phyloP scores from a whole-genome alignment of 2,329 filamentous ascomycete species.

The Aspergillus hortae region DNA sequence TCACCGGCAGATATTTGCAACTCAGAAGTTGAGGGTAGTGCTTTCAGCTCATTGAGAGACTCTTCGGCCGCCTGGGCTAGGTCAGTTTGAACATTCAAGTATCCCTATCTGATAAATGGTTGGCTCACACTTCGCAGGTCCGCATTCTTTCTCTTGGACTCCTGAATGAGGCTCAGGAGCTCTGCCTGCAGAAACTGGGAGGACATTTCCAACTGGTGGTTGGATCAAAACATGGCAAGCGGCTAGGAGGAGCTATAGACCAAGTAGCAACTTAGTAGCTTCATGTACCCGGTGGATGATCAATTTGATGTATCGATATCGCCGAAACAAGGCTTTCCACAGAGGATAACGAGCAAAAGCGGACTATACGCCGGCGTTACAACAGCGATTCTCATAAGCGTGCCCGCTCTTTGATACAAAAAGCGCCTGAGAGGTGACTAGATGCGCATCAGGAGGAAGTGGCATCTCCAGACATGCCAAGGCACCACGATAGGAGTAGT shows the following conservation, averaged over 20 bases:
- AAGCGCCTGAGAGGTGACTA: background rate
- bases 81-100: slow-evolving; percentile 18
- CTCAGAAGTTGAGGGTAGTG: slow-evolving; percentile 70
- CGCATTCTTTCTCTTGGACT: slow-evolving; percentile 91
- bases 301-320: background rate
- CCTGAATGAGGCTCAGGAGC: slow-evolving; percentile 85
- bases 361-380: background rate
- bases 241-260: slow-evolving; percentile 10
- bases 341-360: background rate
- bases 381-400: background rate
- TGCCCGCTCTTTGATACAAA: background rate
- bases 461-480: slow-evolving; percentile 20
- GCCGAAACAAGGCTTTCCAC: background rate
- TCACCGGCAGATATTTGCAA: slow-evolving; percentile 68
- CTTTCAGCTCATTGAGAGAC: slow-evolving; percentile 83
- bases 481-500: slow-evolving; percentile 11
- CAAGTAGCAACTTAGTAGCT: slow-evolving; percentile 13
- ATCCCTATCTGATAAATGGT: slow-evolving; percentile 13
- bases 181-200: slow-evolving; percentile 84
- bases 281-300: slow-evolving; percentile 8
- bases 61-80: slow-evolving; percentile 76
- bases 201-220: slow-evolving; percentile 63
- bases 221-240: slow-evolving; percentile 30
- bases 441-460: slow-evolving; percentile 11
- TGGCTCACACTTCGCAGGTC: slow-evolving; percentile 68